A percentile compares a stretch with the other conserved stretches of the same genome.
phyloP scores from a whole-genome alignment of 2,329 filamentous ascomycete genomes.

The Phialocephala subalpina region DNA sequence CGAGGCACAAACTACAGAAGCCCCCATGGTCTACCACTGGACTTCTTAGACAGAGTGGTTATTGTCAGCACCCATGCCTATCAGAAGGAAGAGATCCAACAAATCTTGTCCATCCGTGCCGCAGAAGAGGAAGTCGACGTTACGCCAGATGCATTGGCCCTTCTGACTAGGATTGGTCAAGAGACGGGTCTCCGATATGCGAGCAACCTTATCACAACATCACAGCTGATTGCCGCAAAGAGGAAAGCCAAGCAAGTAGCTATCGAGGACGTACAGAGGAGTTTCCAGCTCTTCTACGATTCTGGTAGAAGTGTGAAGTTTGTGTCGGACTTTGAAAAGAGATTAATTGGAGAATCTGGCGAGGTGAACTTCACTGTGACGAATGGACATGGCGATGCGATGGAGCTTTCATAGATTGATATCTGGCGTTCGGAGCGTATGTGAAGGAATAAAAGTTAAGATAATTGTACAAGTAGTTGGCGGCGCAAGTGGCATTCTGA shows the following conservation, averaged over 20 bases:
- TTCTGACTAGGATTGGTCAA: conserved; percentile 94
- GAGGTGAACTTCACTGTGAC: conserved; percentile 73
- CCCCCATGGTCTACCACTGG: conserved; percentile 91
- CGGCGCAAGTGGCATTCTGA: conserved; percentile 19
- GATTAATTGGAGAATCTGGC: conserved; percentile 89
- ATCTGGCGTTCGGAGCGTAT: conserved; percentile 27
- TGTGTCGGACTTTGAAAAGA: conserved; percentile 87
- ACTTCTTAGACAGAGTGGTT: conserved; percentile 94
- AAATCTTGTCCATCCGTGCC: conserved; percentile 91
- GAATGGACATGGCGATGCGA: conserved; percentile 69
- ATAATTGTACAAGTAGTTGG: conserved; percentile 10
- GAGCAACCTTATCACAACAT: conserved; percentile 97
- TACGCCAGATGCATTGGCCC: conserved; percentile 85
- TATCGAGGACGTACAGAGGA: conserved; percentile 89
- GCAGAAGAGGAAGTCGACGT: conserved; percentile 96
- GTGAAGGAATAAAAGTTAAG: conserved; percentile 1
- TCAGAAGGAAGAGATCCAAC: conserved; percentile 81
- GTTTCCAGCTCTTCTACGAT: conserved; percentile 95
- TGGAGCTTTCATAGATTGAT: conserved; percentile 58
- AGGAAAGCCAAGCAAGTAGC: conserved; percentile 83
- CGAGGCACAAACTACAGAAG: conserved; percentile 92
- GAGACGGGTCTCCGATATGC: conserved; percentile 94
- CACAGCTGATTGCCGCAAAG: conserved; percentile 86
- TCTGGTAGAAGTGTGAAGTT: conserved; percentile 88
- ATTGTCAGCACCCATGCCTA: conserved; percentile 96